A percentile compares a stretch with the other conserved stretches of the same genome.
Evolutionary conservation across 2,329 filamentous ascomycete genomes (phyloP).

Genomic region (Scorias spongiosa): DNA sequence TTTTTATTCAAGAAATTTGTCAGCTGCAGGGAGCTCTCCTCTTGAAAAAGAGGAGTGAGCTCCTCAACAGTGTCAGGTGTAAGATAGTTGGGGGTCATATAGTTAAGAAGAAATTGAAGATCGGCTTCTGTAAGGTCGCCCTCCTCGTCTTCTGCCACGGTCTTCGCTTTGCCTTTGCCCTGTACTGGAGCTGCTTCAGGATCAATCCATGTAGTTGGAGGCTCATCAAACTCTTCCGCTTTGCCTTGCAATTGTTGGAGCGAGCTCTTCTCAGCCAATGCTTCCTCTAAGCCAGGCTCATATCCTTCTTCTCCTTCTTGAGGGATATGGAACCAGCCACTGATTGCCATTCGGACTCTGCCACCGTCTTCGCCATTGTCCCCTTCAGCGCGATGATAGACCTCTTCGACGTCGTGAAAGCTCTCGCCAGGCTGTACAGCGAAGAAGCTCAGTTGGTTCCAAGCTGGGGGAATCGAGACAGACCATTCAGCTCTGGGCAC

Average conservation of each 20-base stretch:
- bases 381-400: constrained; percentile 54
- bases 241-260: constrained; percentile 86
- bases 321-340: constrained; percentile 97
- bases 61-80: constrained; percentile 82
- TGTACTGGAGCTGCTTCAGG: constrained; percentile 28
- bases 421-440: constrained; percentile 96
- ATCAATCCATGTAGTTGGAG: constrained; percentile 44
- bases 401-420: constrained; percentile 97
- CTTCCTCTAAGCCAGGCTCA: constrained; percentile 74
- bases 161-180: constrained; percentile 34
- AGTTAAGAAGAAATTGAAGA: constrained; percentile 78
- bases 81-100: constrained; percentile 77
- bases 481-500: constrained; percentile 65
- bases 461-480: constrained; percentile 80
- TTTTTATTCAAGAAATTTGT: constrained; percentile 63
- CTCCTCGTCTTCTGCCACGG: constrained; percentile 49
- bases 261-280: constrained; percentile 75
- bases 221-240: constrained; percentile 75
- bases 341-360: constrained; percentile 89
- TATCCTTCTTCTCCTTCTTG: constrained; percentile 89
- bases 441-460: constrained; percentile 97
- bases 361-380: constrained; percentile 53
- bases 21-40: constrained; percentile 72
- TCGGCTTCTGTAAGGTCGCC: constrained; percentile 58
- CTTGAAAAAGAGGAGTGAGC: constrained; percentile 62